These are phyloP conservation scores for Hypholoma sublateritium DNA, from an alignment of 768 basidiomycete species.

Conservation along the genomic window DNA sequence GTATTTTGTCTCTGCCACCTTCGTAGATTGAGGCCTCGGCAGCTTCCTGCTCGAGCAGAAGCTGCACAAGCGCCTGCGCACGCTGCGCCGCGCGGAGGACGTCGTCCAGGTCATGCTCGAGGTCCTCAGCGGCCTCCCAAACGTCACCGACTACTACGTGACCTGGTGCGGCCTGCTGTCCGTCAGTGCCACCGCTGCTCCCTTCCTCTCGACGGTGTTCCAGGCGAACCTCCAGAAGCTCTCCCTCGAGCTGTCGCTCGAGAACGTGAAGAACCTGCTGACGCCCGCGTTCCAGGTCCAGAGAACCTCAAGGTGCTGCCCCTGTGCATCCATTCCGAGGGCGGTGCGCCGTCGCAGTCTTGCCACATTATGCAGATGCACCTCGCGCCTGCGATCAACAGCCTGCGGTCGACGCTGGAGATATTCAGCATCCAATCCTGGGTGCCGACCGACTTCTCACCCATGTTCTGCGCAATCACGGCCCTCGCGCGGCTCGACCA, in stretches of 20 bases:
- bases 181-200: conserved; percentile 22
- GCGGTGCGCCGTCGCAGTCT: conserved; percentile 22
- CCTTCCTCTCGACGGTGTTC: conserved; percentile 36
- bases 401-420: conserved; percentile 34
- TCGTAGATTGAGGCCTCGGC: too few relatives aligned
- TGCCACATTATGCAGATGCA: conserved; percentile 31
- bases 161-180: conserved; percentile 45
- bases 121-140: conserved; percentile 42
- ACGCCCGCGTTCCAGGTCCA: conserved; percentile 26
- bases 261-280: conserved; percentile 37
- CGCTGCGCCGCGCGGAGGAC: conserved; percentile 35
- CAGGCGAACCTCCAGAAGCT: conserved; percentile 37
- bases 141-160: conserved; percentile 49
- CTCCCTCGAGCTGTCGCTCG: conserved; percentile 42
- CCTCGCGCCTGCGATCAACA: conserved; percentile 39
- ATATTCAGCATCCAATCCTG: conserved; percentile 41
- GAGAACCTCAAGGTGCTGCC: conserved; percentile 41
- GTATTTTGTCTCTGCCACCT: too few relatives aligned
- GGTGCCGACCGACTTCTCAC: conserved; percentile 44
- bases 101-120: conserved; percentile 40
- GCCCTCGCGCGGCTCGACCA: conserved; percentile 32
- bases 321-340: conserved; percentile 41
- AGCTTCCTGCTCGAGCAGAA: conserved; percentile 33
- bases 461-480: conserved; percentile 35
- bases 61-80: conserved; percentile 22